Evolutionary conservation across 495 filamentous ascomycete genomes (phyloP).

Genomic region (Xylaria sp.): DNA sequence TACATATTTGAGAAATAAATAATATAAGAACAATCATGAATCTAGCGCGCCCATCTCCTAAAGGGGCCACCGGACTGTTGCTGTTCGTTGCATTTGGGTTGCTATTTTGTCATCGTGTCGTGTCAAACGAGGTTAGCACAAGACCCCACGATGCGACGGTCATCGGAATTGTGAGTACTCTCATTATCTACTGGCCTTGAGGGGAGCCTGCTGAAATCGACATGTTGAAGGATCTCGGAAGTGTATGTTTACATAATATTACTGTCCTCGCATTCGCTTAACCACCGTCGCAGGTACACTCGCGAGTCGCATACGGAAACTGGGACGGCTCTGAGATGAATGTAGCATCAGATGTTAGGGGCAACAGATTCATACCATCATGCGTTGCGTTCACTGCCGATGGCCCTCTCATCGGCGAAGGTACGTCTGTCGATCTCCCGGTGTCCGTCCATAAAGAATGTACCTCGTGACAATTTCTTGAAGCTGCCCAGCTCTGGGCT

Average conservation of each 20-base stretch:
- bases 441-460: not conserved
- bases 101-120: not conserved
- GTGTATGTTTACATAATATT: not conserved
- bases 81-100: not conserved
- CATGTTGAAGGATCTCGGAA: not conserved
- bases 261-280: not conserved
- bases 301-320: not conserved
- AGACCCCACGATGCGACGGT: not conserved
- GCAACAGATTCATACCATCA: conserved; percentile 1
- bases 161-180: conserved; percentile 4
- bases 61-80: not conserved
- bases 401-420: not conserved
- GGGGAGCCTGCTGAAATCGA: too few species aligned
- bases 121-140: not conserved
- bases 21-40: not conserved
- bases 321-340: not conserved
- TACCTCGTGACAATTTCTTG: not conserved
- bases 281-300: not conserved
- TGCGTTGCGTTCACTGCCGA: not conserved
- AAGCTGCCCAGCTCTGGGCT: not conserved
- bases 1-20: not conserved
- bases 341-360: not conserved
- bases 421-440: not conserved
- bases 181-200: too few species aligned
- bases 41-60: not conserved